These are phyloP conservation scores for Aspergillus asperescens DNA, from an alignment of 495 filamentous ascomycete species.

Conservation along the genomic window DNA sequence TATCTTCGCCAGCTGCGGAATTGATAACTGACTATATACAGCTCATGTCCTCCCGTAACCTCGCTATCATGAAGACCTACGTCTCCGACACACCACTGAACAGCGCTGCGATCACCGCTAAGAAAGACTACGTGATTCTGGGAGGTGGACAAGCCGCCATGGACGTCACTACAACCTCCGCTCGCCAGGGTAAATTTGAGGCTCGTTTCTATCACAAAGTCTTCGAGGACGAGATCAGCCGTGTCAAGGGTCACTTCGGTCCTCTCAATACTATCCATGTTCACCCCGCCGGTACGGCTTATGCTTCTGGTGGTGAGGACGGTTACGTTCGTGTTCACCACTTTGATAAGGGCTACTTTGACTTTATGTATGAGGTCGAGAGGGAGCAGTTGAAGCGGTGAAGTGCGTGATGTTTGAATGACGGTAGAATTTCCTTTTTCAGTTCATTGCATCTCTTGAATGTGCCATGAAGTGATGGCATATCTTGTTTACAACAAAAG, in stretches of 20 bases:
- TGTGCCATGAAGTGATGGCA: slow-evolving; percentile 42
- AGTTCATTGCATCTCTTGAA: slow-evolving; percentile 34
- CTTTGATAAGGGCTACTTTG: slow-evolving; percentile 97
- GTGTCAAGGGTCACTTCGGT: slow-evolving; percentile 95
- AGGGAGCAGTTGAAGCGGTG: slow-evolving; percentile 51
- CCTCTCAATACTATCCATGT: slow-evolving; percentile 86
- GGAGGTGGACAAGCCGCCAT: slow-evolving; percentile 97
- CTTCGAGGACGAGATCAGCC: slow-evolving; percentile 96
- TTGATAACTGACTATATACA: slow-evolving; percentile 28
- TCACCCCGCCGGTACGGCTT: slow-evolving; percentile 83
- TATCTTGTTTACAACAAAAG: slow-evolving; percentile 25
- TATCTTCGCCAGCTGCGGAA: not conserved
- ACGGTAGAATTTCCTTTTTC: slow-evolving; percentile 12
- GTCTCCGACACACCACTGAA: slow-evolving; percentile 92
- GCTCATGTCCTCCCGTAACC: slow-evolving; percentile 75
- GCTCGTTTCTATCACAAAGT: slow-evolving; percentile 98
- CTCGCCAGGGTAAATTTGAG: slow-evolving; percentile 96
- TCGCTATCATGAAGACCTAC: slow-evolving; percentile 91
- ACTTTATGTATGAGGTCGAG: slow-evolving; percentile 98
- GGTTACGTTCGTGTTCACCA: slow-evolving; percentile 98
- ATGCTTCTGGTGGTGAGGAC: slow-evolving; percentile 93
- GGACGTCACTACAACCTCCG: slow-evolving; percentile 95
- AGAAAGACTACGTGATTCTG: slow-evolving; percentile 95
- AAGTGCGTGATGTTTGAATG: slow-evolving; percentile 20
- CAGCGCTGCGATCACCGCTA: slow-evolving; percentile 84